phyloP scores from a whole-genome alignment of 371 early-diverging fungal species.

The Syncephalastrum monosporum region DNA sequence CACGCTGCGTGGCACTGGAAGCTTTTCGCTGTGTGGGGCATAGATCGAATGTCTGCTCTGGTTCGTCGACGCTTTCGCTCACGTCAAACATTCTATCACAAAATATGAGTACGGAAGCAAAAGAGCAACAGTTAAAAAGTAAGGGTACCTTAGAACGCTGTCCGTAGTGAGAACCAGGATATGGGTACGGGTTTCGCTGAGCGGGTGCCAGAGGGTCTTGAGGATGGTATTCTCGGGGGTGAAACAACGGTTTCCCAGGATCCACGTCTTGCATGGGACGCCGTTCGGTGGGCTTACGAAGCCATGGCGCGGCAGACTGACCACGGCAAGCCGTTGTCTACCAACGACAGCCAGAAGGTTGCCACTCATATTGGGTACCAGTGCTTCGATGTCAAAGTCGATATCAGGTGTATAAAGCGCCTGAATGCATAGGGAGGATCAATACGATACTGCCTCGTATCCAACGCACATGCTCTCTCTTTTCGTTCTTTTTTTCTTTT shows the following conservation, averaged over 20 bases:
- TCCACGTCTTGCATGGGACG: constrained; percentile 14
- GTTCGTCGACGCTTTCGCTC: constrained; percentile 31
- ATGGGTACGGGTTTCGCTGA: constrained; percentile 44
- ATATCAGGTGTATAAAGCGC: constrained; percentile 36
- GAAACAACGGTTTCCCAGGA: constrained; percentile 8
- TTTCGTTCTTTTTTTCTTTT: neutral
- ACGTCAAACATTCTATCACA: constrained; percentile 41
- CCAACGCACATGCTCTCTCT: too few species aligned
- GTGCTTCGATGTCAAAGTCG: constrained; percentile 30
- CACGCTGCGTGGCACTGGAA: neutral
- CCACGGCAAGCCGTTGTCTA: constrained; percentile 19
- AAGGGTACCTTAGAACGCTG: constrained; percentile 29
- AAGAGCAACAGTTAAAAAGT: neutral
- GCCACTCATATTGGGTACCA: constrained; percentile 30
- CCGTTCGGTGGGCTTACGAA: constrained; percentile 8
- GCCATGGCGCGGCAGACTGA: constrained; percentile 36
- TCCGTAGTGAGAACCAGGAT: constrained; percentile 36
- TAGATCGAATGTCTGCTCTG: constrained; percentile 47
- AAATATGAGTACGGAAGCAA: neutral
- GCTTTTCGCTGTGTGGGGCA: constrained; percentile 22
- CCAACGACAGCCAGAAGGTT: constrained; percentile 36
- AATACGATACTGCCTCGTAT: neutral
- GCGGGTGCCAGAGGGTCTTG: constrained; percentile 42
- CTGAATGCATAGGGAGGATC: constrained; percentile 17
- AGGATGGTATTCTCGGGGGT: constrained; percentile 11